phyloP scores from a whole-genome alignment of 2,329 filamentous ascomycete species.

The Botrytis aclada region DNA sequence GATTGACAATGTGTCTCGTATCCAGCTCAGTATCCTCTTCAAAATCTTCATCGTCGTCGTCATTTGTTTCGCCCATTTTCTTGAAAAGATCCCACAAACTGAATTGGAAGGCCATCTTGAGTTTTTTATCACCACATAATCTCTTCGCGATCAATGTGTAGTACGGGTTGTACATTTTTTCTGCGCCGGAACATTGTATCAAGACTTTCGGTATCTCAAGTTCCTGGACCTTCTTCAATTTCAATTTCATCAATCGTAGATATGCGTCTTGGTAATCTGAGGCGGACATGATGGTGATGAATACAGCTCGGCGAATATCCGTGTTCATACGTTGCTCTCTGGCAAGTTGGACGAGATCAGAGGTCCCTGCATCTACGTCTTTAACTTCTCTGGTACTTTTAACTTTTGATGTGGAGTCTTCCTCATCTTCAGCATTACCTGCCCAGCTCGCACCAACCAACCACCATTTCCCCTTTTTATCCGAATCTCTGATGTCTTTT shows the following conservation, averaged over 20 bases:
- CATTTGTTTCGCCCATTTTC: conserved; percentile 70
- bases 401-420: conserved; percentile 31
- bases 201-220: conserved; percentile 84
- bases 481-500: conserved; percentile 75
- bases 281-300: conserved; percentile 84
- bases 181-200: conserved; percentile 80
- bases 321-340: conserved; percentile 40
- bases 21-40: conserved; percentile 51
- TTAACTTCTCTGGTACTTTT: conserved; percentile 28
- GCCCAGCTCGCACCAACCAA: conserved; percentile 92
- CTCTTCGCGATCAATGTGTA: conserved; percentile 82
- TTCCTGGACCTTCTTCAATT: conserved; percentile 81
- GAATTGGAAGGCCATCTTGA: conserved; percentile 84
- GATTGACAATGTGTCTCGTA: conserved; percentile 60
- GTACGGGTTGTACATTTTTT: conserved; percentile 85
- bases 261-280: conserved; percentile 82
- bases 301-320: conserved; percentile 63
- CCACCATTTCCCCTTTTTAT: conserved; percentile 97
- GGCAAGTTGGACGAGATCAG: conserved; percentile 39
- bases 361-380: conserved; percentile 35
- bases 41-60: conserved; percentile 61
- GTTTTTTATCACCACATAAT: conserved; percentile 70
- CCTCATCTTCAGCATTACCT: conserved; percentile 39
- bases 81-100: conserved; percentile 83
- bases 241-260: conserved; percentile 73